A percentile compares a stretch with the other conserved stretches of the same genome.
phyloP scores from a whole-genome alignment of 805 yeast genomes.

The Cyberlindnera misumaiensis region DNA sequence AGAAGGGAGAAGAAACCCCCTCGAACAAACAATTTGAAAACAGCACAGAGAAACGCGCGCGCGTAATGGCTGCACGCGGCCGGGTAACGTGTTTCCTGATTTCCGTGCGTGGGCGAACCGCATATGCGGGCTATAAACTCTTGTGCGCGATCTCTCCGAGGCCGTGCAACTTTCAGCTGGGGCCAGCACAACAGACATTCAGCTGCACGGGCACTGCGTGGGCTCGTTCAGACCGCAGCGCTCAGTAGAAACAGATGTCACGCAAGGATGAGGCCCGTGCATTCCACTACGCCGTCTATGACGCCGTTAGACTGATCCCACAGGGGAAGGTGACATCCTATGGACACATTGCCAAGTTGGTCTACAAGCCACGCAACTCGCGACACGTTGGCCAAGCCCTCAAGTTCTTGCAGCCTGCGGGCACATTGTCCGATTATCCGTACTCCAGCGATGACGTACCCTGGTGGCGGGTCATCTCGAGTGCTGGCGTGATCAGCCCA shows the following conservation, averaged over 20 bases:
- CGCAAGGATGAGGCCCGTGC: constrained; percentile 40
- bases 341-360: constrained; percentile 65
- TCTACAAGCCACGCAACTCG: constrained; percentile 57
- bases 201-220: neutral
- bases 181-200: too few relatives aligned
- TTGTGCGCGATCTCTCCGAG: too few relatives aligned
- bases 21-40: neutral
- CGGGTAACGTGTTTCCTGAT: neutral
- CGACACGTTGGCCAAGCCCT: constrained; percentile 71
- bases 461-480: constrained; percentile 74
- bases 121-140: too few relatives aligned
- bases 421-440: constrained; percentile 6
- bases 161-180: too few relatives aligned
- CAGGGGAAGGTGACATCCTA: constrained; percentile 61
- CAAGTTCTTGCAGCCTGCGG: constrained; percentile 37
- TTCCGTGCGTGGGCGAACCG: neutral
- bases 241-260: constrained; percentile 4
- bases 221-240: constrained; percentile 1
- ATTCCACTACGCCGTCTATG: constrained; percentile 57
- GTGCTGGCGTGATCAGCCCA: constrained; percentile 57
- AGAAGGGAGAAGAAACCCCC: too few relatives aligned
- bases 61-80: too few relatives aligned
- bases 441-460: constrained; percentile 11
- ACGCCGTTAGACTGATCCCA: constrained; percentile 48
- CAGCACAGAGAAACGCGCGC: too few relatives aligned